phyloP scores from a whole-genome alignment of 768 basidiomycete species.

The Rhizopogon sp. region DNA sequence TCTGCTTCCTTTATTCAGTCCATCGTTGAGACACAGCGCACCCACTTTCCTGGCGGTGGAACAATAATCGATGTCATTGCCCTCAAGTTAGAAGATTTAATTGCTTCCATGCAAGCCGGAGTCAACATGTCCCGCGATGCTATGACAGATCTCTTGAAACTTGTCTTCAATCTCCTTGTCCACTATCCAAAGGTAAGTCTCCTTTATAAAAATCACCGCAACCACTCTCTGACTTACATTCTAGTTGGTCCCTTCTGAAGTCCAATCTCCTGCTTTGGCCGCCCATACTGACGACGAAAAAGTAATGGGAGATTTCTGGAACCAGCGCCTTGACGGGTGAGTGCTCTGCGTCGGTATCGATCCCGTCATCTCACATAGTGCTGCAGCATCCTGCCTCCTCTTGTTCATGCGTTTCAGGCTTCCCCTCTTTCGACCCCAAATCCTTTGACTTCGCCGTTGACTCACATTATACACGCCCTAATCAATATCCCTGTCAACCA shows the following conservation, averaged over 20 bases:
- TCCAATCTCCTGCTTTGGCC: conserved; percentile 22
- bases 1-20: conserved; percentile 44
- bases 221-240: background rate
- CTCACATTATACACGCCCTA: conserved; percentile 77
- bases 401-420: conserved; percentile 66
- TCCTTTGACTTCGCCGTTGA: conserved; percentile 70
- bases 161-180: conserved; percentile 74
- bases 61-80: conserved; percentile 61
- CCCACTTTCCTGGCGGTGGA: conserved; percentile 32
- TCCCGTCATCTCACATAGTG: background rate
- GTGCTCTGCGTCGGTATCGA: conserved; percentile 18
- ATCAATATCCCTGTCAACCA: conserved; percentile 71
- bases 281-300: conserved; percentile 28
- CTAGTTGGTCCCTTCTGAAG: conserved; percentile 39
- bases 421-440: conserved; percentile 56
- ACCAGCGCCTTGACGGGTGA: conserved; percentile 63
- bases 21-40: conserved; percentile 62
- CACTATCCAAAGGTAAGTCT: conserved; percentile 71
- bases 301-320: conserved; percentile 75
- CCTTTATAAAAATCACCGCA: background rate
- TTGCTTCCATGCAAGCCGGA: conserved; percentile 42
- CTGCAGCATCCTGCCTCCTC: conserved; percentile 60
- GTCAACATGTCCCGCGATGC: conserved; percentile 63
- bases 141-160: conserved; percentile 78
- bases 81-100: conserved; percentile 55